phyloP scores from a whole-genome alignment of 345 rosid genomes.

The Hibiscus tridactylites region DNA sequence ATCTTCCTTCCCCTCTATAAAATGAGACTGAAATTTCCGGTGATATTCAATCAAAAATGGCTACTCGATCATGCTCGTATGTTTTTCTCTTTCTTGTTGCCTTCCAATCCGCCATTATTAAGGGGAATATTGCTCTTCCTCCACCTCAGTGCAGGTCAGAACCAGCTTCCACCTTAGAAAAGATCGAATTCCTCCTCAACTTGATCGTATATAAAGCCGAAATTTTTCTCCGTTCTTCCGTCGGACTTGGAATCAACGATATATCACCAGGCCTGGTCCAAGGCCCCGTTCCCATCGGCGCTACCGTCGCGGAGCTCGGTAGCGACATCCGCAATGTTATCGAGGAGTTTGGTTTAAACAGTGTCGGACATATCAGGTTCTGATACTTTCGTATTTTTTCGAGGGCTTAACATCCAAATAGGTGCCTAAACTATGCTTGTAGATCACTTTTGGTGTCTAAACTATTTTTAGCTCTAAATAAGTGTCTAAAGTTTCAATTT shows the following conservation, averaged over 20 bases:
- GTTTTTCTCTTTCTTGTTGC: not conserved
- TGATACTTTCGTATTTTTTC: no score
- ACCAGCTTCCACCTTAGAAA: not conserved
- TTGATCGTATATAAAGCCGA: conserved; percentile 35
- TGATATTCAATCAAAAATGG: not conserved
- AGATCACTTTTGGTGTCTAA: no score
- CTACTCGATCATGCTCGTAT: not conserved
- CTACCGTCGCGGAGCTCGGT: conserved; percentile 46
- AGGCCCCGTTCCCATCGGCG: conserved; percentile 49
- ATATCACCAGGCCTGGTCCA: conserved; percentile 27
- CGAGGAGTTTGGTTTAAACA: not conserved
- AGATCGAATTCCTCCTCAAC: not conserved
- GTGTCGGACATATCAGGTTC: not conserved
- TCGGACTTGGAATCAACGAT: conserved; percentile 46
- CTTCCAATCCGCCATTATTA: not conserved
- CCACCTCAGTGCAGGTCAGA: not conserved
- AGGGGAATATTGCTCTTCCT: not conserved
- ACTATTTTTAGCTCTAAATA: no score
- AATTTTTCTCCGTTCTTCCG: conserved; percentile 34
- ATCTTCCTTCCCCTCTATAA: no score
- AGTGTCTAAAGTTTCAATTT: no score
- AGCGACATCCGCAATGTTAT: conserved; percentile 24
- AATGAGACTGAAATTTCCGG: no score
- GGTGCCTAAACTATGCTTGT: no score
- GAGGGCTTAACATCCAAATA: no score